Base-by-base conservation (phyloP, 1,139 yeast genomes). In the Candida tropicalis region DNA sequence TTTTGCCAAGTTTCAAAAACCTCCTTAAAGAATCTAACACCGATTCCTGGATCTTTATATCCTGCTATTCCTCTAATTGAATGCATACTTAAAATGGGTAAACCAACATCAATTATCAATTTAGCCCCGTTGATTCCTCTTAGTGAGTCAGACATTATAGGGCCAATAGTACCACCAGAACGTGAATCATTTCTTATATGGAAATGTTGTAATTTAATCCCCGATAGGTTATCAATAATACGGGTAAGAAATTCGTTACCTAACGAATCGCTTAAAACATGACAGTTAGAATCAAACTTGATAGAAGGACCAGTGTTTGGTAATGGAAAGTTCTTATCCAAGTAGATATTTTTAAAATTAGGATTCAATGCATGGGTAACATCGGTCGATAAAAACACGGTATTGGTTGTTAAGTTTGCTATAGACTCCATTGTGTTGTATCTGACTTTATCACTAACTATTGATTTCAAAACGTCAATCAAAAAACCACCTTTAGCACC, bases 91-190 rank as follows among this genome's bases (percentile, higher is more conserved):
- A 85, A 68, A 55, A 85, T 90, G 0, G 95, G 84, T 48, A 87
- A 81, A 32, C 95, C 95, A 45, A 84, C 68, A 58, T 87, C 95
- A 39, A 85, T 75, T 22, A 89, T 82, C n/a, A 51, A 28, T 56
- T 89, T 73, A 10, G 90, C 86, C 25, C 95, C 95, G 1, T 91
- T 84, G 13, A 52, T 35, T 12, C 54, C 54, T 35, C 53, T 34
- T 29, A 26, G 39, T 34, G 64, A 71, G 6, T 81, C 66, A 1
- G 89, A 71, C 42, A 87, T 66, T 36, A 77, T 71, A 6, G 93
- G 93, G 0, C 95, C 95, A 57, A 87, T 84, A 15, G 95, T 87
- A 23, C 91, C 88, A 11, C 95, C 95, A 2, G 87, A 80, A 48
- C 87, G 70, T 8, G 83, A 73, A 57, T 81, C 88, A 62, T 86